Evolutionary conservation across 2,329 filamentous ascomycete species (phyloP).

Genomic region (Xylaria sp.): DNA sequence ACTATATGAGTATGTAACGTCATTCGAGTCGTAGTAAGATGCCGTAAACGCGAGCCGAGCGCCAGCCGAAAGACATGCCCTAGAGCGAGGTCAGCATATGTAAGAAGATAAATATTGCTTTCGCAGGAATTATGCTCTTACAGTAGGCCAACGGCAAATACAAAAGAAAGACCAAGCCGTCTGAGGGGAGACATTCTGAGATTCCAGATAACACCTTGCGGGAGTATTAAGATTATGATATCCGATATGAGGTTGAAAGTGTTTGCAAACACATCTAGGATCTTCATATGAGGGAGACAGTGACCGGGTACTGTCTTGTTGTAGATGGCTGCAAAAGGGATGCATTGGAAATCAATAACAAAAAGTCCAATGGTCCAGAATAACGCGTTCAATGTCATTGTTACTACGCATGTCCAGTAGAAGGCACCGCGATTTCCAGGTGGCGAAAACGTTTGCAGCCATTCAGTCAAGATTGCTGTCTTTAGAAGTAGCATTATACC

Average conservation of each 20-base stretch:
- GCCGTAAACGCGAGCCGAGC: background rate
- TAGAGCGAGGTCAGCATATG: background rate
- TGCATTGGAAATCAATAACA: background rate
- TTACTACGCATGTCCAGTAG: background rate
- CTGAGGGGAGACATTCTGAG: constrained; percentile 1
- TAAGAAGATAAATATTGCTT: background rate
- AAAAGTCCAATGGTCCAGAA: background rate
- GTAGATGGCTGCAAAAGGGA: constrained; percentile 4
- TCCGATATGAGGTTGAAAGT: background rate
- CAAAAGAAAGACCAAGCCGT: constrained; percentile 3
- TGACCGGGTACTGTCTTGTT: constrained; percentile 6
- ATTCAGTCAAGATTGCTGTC: constrained; percentile 2
- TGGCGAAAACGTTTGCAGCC: constrained; percentile 7
- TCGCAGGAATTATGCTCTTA: background rate
- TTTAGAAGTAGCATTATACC: constrained; percentile 10
- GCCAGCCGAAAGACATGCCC: constrained; percentile 1
- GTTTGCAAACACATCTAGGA: background rate
- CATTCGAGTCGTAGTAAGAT: background rate
- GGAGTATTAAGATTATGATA: background rate
- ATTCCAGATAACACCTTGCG: constrained; percentile 11
- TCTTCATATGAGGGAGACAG: background rate
- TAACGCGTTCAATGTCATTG: background rate
- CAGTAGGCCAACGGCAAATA: constrained; percentile 11
- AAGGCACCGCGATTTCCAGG: background rate
- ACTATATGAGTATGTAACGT: constrained; percentile 12